A percentile compares a stretch with the other conserved stretches of the same genome.
Evolutionary conservation across 352 stramenopile genomes (phyloP).

Genomic region (Thalassiosira livingstoniorum): DNA sequence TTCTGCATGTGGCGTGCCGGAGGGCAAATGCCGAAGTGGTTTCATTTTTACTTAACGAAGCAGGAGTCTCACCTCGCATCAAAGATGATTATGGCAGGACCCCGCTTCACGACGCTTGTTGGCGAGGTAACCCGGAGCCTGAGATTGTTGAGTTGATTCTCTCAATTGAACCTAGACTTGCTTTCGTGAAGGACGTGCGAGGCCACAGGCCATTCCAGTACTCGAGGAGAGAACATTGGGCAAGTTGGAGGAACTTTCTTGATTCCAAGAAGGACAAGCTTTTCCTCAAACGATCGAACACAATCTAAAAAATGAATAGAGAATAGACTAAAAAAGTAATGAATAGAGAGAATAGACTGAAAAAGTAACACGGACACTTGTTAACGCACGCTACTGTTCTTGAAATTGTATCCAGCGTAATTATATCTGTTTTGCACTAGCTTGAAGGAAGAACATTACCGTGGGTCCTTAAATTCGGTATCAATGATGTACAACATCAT

Average conservation of each 20-base stretch:
- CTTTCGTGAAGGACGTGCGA: constrained; percentile 81
- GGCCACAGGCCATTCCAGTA: constrained; percentile 87
- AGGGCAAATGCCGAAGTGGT: constrained; percentile 74
- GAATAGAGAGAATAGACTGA: too few species aligned
- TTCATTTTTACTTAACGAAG: constrained; percentile 80
- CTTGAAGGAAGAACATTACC: too few species aligned
- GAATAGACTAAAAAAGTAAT: too few species aligned
- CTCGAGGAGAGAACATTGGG: constrained; percentile 75
- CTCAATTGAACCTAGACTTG: constrained; percentile 72
- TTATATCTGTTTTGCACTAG: too few species aligned
- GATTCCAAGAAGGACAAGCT: constrained; percentile 51
- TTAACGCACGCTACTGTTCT: too few species aligned
- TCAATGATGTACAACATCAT: too few species aligned
- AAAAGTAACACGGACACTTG: too few species aligned
- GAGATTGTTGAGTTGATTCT: constrained; percentile 82
- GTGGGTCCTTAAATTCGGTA: too few species aligned
- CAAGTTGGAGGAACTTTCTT: constrained; percentile 73
- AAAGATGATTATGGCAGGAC: constrained; percentile 87
- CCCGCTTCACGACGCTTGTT: constrained; percentile 88
- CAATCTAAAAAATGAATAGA: too few species aligned
- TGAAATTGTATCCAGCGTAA: too few species aligned
- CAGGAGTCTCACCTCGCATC: constrained; percentile 63
- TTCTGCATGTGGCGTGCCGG: constrained; percentile 87
- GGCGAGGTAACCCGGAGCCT: constrained; percentile 79
- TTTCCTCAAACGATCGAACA: too few species aligned